Evolutionary conservation across 345 rosid species (phyloP).

Genomic region (Ailanthus altissimus): DNA sequence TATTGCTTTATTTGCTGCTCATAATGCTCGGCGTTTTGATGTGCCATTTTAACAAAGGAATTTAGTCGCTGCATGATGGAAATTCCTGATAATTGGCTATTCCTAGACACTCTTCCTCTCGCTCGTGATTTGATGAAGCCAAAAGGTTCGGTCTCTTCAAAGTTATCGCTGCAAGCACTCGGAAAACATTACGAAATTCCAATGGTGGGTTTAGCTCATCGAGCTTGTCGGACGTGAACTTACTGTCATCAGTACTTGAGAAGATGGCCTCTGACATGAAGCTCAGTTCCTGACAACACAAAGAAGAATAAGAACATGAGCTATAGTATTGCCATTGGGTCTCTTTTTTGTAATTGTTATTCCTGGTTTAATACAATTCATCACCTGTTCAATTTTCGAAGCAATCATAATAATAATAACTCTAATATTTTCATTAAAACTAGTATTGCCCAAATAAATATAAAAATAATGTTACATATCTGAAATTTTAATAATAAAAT

Average conservation of each 20-base stretch:
- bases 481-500: too few species aligned
- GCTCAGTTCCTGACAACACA: constrained; percentile 2
- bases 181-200: constrained; percentile 5
- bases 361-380: too few species aligned
- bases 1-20: constrained; percentile 25
- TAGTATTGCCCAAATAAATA: too few species aligned
- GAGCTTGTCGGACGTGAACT: constrained; percentile 32
- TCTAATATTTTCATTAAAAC: too few species aligned
- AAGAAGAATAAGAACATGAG: background rate
- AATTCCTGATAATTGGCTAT: constrained; percentile 24
- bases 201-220: constrained; percentile 15
- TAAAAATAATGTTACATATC: too few species aligned
- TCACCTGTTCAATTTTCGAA: too few species aligned
- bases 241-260: constrained; percentile 6
- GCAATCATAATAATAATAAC: too few species aligned
- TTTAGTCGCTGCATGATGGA: constrained; percentile 21
- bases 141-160: background rate
- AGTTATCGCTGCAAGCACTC: constrained; percentile 17
- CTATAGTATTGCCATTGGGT: too few species aligned
- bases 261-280: constrained; percentile 19
- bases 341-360: too few species aligned
- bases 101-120: constrained; percentile 22
- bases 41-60: constrained; percentile 27
- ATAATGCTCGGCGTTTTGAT: constrained; percentile 28
- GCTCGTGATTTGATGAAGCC: constrained; percentile 22